Evolutionary conservation across 2,329 filamentous ascomycete genomes (phyloP).

Genomic region (Clonostachys sp.): DNA sequence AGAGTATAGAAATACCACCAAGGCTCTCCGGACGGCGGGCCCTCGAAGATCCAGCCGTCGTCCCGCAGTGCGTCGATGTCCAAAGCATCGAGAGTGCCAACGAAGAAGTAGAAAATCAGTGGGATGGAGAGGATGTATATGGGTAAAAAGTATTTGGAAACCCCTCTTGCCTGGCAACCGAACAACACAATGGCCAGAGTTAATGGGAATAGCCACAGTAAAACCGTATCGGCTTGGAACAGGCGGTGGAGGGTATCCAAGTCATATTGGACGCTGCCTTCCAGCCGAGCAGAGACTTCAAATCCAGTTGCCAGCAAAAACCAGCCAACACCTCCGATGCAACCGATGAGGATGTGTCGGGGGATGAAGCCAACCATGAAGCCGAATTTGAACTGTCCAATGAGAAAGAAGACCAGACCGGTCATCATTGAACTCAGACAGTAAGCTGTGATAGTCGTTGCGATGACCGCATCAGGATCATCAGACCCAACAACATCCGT

Average conservation of each 20-base stretch:
- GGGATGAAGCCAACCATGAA: conserved; percentile 97
- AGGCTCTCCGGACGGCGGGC: conserved; percentile 77
- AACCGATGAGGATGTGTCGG: conserved; percentile 91
- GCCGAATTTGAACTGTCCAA: conserved; percentile 82
- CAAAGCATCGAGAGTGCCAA: conserved; percentile 64
- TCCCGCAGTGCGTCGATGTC: conserved; percentile 63
- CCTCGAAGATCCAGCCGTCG: conserved; percentile 87
- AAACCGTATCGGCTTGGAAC: conserved; percentile 66
- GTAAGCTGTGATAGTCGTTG: conserved; percentile 90
- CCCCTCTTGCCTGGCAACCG: conserved; percentile 68
- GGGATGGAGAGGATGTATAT: conserved; percentile 80
- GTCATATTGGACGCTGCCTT: conserved; percentile 81
- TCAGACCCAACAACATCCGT: conserved; percentile 72
- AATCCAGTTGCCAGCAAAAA: conserved; percentile 90
- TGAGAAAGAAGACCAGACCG: conserved; percentile 83
- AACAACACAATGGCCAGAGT: conserved; percentile 72
- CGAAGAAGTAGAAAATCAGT: conserved; percentile 72
- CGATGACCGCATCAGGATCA: conserved; percentile 79
- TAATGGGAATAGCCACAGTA: conserved; percentile 80
- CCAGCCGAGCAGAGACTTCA: conserved; percentile 85
- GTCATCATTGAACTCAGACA: conserved; percentile 88
- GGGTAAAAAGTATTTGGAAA: conserved; percentile 81
- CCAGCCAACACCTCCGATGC: conserved; percentile 94
- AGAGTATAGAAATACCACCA: conserved; percentile 98
- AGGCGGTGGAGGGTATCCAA: conserved; percentile 72